These are phyloP conservation scores for Styphnolobium japonicum DNA, from an alignment of 306 rosid genomes.

Conservation along the genomic window DNA sequence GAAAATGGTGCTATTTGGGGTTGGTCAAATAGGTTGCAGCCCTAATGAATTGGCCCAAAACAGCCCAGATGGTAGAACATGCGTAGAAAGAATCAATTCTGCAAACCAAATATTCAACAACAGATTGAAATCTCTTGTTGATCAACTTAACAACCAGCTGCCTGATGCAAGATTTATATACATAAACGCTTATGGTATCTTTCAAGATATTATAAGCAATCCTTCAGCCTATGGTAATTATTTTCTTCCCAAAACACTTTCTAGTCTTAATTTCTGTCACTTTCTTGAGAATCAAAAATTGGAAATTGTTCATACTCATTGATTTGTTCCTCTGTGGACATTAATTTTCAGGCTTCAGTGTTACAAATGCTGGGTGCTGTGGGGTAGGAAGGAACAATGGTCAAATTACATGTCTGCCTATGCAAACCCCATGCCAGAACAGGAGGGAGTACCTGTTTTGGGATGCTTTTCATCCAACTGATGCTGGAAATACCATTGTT, in stretches of 20 bases:
- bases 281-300: neutral
- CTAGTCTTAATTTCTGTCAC: neutral
- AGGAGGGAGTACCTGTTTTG: slow-evolving; percentile 73
- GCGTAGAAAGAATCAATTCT: slow-evolving; percentile 63
- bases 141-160: slow-evolving; percentile 54
- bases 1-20: slow-evolving; percentile 75
- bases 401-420: slow-evolving; percentile 82
- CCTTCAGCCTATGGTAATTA: slow-evolving; percentile 71
- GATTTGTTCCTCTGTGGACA: neutral
- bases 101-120: slow-evolving; percentile 75
- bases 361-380: slow-evolving; percentile 71
- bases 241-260: neutral
- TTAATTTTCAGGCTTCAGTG: slow-evolving; percentile 57
- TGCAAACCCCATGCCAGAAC: slow-evolving; percentile 72
- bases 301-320: neutral
- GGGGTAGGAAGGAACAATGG: slow-evolving; percentile 96
- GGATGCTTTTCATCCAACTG: slow-evolving; percentile 96
- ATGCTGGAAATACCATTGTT: slow-evolving; percentile 55
- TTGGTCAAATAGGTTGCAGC: slow-evolving; percentile 90
- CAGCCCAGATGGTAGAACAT: slow-evolving; percentile 74
- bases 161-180: slow-evolving; percentile 66
- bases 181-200: slow-evolving; percentile 66
- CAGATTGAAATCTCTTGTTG: slow-evolving; percentile 57
- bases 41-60: slow-evolving; percentile 71
- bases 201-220: slow-evolving; percentile 60